These are phyloP conservation scores for Fulvia fulva DNA, from an alignment of 2,329 filamentous ascomycete genomes.

Conservation along the genomic window DNA sequence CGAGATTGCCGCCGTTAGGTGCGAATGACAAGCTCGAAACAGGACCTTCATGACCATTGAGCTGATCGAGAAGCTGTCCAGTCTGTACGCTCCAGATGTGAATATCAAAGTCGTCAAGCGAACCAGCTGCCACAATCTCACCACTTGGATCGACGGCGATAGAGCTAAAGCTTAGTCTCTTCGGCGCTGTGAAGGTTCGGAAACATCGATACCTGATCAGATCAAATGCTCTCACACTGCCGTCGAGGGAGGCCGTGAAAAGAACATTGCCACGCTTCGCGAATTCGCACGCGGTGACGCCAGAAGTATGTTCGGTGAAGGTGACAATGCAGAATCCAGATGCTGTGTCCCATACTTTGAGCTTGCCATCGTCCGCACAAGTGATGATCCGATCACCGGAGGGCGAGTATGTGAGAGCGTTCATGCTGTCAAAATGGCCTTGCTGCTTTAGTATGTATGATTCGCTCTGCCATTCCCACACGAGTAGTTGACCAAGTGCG, in stretches of 20 bases:
- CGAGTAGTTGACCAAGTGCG: constrained; percentile 88
- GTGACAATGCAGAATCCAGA: constrained; percentile 98
- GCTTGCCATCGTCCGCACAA: constrained; percentile 91
- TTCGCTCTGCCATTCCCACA: constrained; percentile 99
- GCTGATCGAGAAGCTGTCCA: constrained; percentile 84
- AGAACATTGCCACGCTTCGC: constrained; percentile 92
- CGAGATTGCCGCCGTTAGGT: constrained; percentile 74
- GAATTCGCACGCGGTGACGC: constrained; percentile 91
- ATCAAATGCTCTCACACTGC: constrained; percentile 93
- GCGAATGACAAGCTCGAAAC: constrained; percentile 86
- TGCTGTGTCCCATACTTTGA: constrained; percentile 96
- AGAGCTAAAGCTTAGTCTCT: constrained; percentile 84
- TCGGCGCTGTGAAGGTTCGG: constrained; percentile 91
- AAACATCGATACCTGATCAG: constrained; percentile 95
- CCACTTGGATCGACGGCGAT: constrained; percentile 96
- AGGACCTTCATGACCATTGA: constrained; percentile 90
- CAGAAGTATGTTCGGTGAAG: constrained; percentile 93
- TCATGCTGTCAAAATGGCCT: constrained; percentile 94
- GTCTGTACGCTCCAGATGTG: constrained; percentile 99
- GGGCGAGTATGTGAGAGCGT: constrained; percentile 85
- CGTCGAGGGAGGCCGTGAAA: constrained; percentile 92
- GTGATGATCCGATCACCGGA: constrained; percentile 92
- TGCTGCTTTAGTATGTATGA: constrained; percentile 98
- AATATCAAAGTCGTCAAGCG: constrained; percentile 92
- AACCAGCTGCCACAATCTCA: constrained; percentile 92